Evolutionary conservation across 352 stramenopile genomes (phyloP).

Genomic region (Globisporangium nagaii): DNA sequence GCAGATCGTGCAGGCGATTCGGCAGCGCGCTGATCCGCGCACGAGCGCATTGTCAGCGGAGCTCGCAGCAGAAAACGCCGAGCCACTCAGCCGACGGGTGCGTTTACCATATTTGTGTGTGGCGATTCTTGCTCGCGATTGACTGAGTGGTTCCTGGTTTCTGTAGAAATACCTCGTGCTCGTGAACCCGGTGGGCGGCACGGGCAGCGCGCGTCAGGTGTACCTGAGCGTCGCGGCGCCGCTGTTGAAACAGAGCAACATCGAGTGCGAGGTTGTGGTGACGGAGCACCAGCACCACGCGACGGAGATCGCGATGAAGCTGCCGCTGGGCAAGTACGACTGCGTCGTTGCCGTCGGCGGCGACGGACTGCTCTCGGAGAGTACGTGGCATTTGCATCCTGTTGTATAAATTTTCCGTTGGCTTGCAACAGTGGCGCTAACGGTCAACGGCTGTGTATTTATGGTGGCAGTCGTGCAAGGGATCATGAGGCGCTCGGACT

Average conservation of each 20-base stretch:
- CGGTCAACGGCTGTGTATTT: too few relatives aligned
- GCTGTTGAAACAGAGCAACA: slow-evolving; percentile 47
- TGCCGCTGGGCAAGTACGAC: slow-evolving; percentile 52
- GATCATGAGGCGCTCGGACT: slow-evolving; percentile 56
- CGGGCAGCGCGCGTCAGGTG: slow-evolving; percentile 41
- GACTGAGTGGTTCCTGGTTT: slow-evolving; percentile 22
- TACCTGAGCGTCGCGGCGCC: slow-evolving; percentile 47
- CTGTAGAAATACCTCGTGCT: slow-evolving; percentile 26
- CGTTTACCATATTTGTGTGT: not conserved
- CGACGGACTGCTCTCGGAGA: slow-evolving; percentile 63
- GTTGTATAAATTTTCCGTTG: too few relatives aligned
- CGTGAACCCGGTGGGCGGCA: slow-evolving; percentile 62
- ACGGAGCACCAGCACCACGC: slow-evolving; percentile 52
- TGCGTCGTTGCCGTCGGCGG: slow-evolving; percentile 63
- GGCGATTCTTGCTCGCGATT: not conserved
- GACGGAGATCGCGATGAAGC: slow-evolving; percentile 33
- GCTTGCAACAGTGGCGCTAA: too few relatives aligned
- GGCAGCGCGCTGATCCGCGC: slow-evolving; percentile 34
- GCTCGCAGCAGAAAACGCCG: not conserved
- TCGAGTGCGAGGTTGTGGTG: slow-evolving; percentile 47
- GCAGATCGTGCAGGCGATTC: slow-evolving; percentile 35
- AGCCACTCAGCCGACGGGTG: slow-evolving; percentile 26
- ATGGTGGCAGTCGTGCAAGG: slow-evolving; percentile 74
- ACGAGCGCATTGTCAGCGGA: not conserved
- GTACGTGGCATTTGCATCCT: slow-evolving; percentile 22